Percentiles rank a stretch among this genome's conserved stretches.
Conservation (phyloP, 2,329 filamentous ascomycete species). For the Fusarium sp. region DNA sequence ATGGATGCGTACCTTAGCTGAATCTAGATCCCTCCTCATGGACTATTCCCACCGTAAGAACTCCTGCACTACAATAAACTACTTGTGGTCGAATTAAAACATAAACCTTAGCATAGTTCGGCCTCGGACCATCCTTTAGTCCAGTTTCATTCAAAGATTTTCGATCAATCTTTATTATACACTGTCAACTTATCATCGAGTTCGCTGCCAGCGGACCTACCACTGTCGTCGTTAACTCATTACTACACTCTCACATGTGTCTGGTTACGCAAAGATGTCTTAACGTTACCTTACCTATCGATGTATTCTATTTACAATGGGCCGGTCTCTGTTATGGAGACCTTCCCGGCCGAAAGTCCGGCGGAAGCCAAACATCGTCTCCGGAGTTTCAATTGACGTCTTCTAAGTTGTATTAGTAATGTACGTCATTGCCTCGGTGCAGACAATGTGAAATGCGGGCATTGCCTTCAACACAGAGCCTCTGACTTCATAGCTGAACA, state of each 20-base stretch:
- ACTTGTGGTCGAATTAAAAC: background rate
- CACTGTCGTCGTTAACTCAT: background rate
- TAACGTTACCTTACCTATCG: background rate
- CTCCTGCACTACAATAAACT: background rate
- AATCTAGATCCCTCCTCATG: background rate
- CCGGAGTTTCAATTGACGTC: conserved; percentile 2
- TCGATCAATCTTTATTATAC: background rate
- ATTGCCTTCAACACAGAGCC: background rate
- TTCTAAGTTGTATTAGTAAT: conserved; percentile 40
- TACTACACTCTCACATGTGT: background rate
- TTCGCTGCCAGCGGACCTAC: background rate
- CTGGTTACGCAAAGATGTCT: background rate
- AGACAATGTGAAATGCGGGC: background rate
- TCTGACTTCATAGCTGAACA: conserved; percentile 1
- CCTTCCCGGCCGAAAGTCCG: background rate
- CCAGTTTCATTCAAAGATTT: background rate
- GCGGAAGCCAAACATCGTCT: conserved; percentile 9
- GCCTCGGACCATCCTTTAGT: background rate
- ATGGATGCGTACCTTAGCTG: background rate
- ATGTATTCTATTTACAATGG: background rate
- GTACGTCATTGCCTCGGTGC: conserved; percentile 25
- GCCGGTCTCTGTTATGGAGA: background rate
- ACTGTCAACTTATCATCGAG: background rate
- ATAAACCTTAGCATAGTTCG: background rate
- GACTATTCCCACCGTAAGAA: background rate